Percentiles rank a stretch among this genome's conserved stretches.
Evolutionary conservation across 768 basidiomycete species (phyloP).

Genomic region (Psilocybe sp.): DNA sequence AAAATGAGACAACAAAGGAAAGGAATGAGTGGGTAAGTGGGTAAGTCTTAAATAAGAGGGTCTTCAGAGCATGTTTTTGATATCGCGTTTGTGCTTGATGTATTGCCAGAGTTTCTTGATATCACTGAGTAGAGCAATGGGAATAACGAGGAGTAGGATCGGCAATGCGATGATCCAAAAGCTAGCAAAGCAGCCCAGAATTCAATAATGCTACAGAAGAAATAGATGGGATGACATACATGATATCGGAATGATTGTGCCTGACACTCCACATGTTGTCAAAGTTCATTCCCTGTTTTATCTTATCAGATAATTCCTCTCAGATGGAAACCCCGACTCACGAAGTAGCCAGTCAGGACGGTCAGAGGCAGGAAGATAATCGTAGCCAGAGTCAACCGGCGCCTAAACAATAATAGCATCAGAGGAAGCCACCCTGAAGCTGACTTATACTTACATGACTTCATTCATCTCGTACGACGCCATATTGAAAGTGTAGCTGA

Average conservation of each 20-base stretch:
- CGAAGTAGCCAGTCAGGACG: conserved; percentile 67
- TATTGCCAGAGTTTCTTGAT: conserved; percentile 44
- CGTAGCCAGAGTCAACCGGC: conserved; percentile 62
- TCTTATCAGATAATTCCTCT: background rate
- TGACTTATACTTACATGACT: conserved; percentile 50
- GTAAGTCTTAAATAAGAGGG: no score
- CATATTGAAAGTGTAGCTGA: conserved; percentile 74
- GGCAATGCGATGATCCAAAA: conserved; percentile 70
- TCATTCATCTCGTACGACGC: conserved; percentile 75
- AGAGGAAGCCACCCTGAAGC: background rate
- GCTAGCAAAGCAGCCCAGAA: conserved; percentile 25
- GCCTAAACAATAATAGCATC: conserved; percentile 33
- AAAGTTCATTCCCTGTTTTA: conserved; percentile 67
- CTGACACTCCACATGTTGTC: conserved; percentile 43
- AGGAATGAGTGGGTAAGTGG: no score
- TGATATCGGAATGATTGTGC: conserved; percentile 39
- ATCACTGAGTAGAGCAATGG: conserved; percentile 52
- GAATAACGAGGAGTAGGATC: conserved; percentile 49
- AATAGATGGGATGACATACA: conserved; percentile 31
- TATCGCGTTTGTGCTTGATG: conserved; percentile 34
- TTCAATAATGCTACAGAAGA: background rate
- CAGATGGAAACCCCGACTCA: conserved; percentile 10
- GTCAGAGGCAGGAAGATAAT: conserved; percentile 73
- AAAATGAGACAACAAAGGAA: no score
- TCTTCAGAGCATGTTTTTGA: background rate